These are phyloP conservation scores for Endoconidiophora polonica DNA, from an alignment of 2,329 filamentous ascomycete species.

Conservation along the genomic window DNA sequence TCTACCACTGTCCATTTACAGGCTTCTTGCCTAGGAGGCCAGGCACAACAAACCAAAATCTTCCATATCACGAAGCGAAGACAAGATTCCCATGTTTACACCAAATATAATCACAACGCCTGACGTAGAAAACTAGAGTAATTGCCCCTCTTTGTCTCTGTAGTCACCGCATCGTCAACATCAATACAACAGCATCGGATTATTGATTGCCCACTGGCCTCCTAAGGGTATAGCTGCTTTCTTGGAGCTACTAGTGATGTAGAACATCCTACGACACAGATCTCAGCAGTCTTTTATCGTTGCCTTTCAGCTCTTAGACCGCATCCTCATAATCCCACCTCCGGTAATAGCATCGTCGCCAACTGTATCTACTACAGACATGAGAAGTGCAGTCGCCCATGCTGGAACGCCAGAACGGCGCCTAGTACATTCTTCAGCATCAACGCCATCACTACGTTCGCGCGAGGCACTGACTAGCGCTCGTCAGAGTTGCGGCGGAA, in stretches of 20 bases:
- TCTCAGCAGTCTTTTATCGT: constrained; percentile 8
- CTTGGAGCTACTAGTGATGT: constrained; percentile 19
- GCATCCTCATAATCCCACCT: constrained; percentile 17
- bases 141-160: background rate
- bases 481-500: constrained; percentile 48
- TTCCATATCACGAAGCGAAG: background rate
- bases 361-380: constrained; percentile 26
- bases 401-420: constrained; percentile 23
- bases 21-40: too few species aligned
- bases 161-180: background rate
- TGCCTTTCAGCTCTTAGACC: constrained; percentile 20
- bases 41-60: too few species aligned
- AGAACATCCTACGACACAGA: constrained; percentile 25
- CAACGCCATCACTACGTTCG: constrained; percentile 61
- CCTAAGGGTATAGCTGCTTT: constrained; percentile 2
- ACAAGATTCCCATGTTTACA: background rate
- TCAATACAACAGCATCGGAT: background rate
- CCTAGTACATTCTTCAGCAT: constrained; percentile 48
- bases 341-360: constrained; percentile 19
- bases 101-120: too few species aligned
- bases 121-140: background rate
- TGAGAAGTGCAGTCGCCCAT: constrained; percentile 27
- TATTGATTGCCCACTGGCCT: background rate
- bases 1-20: too few species aligned
- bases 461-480: constrained; percentile 46